Conservation (phyloP, 345 rosid genomes). For the Melaleuca quinquenervia region DNA sequence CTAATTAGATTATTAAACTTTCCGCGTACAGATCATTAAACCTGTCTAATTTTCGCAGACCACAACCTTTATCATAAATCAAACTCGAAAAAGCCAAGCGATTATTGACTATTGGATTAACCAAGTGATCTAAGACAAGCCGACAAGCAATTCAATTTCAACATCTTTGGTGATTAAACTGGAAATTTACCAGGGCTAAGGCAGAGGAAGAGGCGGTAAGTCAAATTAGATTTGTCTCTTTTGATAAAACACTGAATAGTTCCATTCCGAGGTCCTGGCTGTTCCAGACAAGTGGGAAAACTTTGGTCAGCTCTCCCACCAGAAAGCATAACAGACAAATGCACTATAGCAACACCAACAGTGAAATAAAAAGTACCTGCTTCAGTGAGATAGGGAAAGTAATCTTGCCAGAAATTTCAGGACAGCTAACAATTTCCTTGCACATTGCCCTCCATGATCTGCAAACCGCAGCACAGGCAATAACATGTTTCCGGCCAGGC, state of each 20-base stretch:
- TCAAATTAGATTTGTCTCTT: slow-evolving; percentile 80
- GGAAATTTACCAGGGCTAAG: slow-evolving; percentile 68
- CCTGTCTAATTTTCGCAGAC: background rate
- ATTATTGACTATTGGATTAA: background rate
- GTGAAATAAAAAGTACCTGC: slow-evolving; percentile 38
- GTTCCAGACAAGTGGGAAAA: background rate
- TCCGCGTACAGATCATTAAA: background rate
- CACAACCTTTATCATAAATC: background rate
- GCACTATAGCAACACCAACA: background rate
- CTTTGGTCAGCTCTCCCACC: background rate
- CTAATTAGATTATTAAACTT: background rate
- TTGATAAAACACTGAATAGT: slow-evolving; percentile 86
- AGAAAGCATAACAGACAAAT: background rate
- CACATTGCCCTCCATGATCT: slow-evolving; percentile 96
- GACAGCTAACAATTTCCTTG: slow-evolving; percentile 69
- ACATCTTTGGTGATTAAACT: background rate
- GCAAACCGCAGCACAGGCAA: slow-evolving; percentile 94
- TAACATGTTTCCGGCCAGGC: slow-evolving; percentile 88
- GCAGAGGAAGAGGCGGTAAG: slow-evolving; percentile 88
- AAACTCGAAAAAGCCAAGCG: background rate
- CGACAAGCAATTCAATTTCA: background rate
- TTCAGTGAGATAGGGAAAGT: slow-evolving; percentile 89
- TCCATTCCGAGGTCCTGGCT: slow-evolving; percentile 89
- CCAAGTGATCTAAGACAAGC: background rate
- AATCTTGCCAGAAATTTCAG: slow-evolving; percentile 78